Evolutionary conservation across 2,329 filamentous ascomycete genomes (phyloP).

Genomic region (Arthrobotrys conoides): DNA sequence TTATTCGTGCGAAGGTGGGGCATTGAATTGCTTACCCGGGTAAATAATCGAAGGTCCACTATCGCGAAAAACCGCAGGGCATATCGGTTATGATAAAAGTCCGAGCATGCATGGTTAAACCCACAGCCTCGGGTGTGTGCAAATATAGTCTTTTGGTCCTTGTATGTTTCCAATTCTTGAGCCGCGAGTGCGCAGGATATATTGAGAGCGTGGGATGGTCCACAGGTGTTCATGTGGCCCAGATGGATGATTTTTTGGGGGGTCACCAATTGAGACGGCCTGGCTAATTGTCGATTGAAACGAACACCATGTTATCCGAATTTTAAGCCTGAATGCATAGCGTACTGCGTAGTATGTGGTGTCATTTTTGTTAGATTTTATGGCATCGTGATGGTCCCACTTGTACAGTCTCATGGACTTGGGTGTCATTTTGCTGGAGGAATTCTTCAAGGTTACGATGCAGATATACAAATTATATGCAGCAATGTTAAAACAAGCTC

Average conservation of each 20-base stretch:
- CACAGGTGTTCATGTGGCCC: conserved; percentile 25
- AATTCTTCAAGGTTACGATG: conserved; percentile 6
- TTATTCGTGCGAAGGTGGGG: conserved; percentile 35
- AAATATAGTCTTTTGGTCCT: conserved; percentile 27
- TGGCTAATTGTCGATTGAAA: conserved; percentile 44
- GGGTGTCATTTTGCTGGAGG: conserved; percentile 20
- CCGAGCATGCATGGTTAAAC: conserved; percentile 43
- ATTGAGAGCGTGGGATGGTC: conserved; percentile 24
- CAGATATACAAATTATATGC: not conserved
- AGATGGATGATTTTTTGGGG: conserved; percentile 36
- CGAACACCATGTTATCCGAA: conserved; percentile 11
- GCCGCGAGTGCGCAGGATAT: conserved; percentile 32
- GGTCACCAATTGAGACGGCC: conserved; percentile 36
- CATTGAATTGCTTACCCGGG: conserved; percentile 41
- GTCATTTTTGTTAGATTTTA: conserved; percentile 26
- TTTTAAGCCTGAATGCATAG: conserved; percentile 40
- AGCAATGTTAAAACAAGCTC: conserved; percentile 25
- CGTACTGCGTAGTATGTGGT: conserved; percentile 25
- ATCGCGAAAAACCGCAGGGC: conserved; percentile 28
- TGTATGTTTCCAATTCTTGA: conserved; percentile 28
- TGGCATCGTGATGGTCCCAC: conserved; percentile 35
- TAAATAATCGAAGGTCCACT: conserved; percentile 45
- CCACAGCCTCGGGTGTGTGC: conserved; percentile 46
- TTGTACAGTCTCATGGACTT: not conserved
- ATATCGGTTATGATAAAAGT: conserved; percentile 30